A percentile compares a stretch with the other conserved stretches of the same genome.
Evolutionary conservation across 1,284 basidiomycete genomes (phyloP).

Genomic region (Ustilago hordei): DNA sequence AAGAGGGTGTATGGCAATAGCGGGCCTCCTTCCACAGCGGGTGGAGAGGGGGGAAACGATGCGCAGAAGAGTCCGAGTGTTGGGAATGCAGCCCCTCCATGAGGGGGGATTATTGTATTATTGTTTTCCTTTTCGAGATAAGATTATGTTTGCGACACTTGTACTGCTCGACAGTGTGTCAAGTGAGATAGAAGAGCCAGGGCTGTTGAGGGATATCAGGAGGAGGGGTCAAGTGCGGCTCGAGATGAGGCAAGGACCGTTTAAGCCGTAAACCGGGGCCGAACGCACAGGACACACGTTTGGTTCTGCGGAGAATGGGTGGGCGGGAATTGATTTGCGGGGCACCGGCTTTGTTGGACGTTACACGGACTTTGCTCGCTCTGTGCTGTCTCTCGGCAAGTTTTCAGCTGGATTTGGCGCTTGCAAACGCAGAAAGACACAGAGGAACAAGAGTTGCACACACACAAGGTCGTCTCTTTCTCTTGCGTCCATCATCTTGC

Average conservation of each 20-base stretch:
- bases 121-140: not conserved
- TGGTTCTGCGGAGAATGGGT: not conserved
- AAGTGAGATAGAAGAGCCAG: not conserved
- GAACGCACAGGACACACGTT: conserved; percentile 14
- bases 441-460: too few relatives aligned
- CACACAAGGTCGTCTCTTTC: not conserved
- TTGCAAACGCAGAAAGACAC: too few relatives aligned
- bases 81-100: conserved; percentile 12
- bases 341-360: not conserved
- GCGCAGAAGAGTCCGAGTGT: conserved; percentile 19
- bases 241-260: not conserved
- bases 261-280: conserved; percentile 1
- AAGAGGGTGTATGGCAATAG: conserved; percentile 46
- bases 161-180: too few relatives aligned
- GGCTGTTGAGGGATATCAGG: not conserved
- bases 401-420: conserved; percentile 9
- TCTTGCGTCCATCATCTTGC: not conserved
- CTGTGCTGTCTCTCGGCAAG: not conserved
- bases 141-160: not conserved
- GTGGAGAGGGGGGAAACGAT: not conserved
- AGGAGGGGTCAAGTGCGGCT: not conserved
- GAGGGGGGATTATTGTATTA: not conserved
- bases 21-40: conserved; percentile 11
- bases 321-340: not conserved
- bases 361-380: not conserved